phyloP scores from a whole-genome alignment of 2,329 filamentous ascomycete species.

The Nemania abortiva region DNA sequence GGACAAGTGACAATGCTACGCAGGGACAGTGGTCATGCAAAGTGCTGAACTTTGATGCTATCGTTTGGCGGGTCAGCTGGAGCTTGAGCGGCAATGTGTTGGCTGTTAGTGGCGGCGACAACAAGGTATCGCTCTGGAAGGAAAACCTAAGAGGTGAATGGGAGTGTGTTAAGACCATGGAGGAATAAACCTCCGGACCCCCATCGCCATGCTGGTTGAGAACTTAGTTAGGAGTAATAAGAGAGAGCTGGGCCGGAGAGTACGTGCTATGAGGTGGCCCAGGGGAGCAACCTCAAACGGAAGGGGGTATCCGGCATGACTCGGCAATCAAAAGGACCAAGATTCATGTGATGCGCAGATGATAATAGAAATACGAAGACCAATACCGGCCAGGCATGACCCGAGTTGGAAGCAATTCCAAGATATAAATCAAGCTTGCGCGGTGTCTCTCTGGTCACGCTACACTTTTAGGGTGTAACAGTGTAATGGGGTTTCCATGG shows the following conservation, averaged over 20 bases:
- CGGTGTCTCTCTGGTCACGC: not conserved
- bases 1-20: conserved; percentile 80
- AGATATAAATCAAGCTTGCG: not conserved
- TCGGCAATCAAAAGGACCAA: conserved; percentile 30
- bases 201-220: conserved; percentile 3
- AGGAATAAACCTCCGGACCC: conserved; percentile 70
- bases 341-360: conserved; percentile 41
- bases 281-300: conserved; percentile 13
- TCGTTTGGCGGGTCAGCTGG: conserved; percentile 98
- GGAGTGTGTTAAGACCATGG: conserved; percentile 97
- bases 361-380: conserved; percentile 36
- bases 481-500: not conserved
- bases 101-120: conserved; percentile 92
- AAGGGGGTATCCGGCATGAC: conserved; percentile 27
- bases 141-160: conserved; percentile 96
- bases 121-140: conserved; percentile 98
- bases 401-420: not conserved
- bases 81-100: conserved; percentile 96
- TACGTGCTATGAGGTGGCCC: conserved; percentile 1
- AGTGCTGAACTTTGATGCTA: conserved; percentile 86
- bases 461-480: not conserved
- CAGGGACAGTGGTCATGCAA: conserved; percentile 85
- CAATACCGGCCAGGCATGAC: not conserved
- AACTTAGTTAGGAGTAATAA: conserved; percentile 15
- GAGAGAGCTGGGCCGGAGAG: conserved; percentile 3